Evolutionary conservation across 2,329 filamentous ascomycete genomes (phyloP), one percentile per base, ranked within the genome.

Genomic region (Cyphellophora attinorum): DNA sequence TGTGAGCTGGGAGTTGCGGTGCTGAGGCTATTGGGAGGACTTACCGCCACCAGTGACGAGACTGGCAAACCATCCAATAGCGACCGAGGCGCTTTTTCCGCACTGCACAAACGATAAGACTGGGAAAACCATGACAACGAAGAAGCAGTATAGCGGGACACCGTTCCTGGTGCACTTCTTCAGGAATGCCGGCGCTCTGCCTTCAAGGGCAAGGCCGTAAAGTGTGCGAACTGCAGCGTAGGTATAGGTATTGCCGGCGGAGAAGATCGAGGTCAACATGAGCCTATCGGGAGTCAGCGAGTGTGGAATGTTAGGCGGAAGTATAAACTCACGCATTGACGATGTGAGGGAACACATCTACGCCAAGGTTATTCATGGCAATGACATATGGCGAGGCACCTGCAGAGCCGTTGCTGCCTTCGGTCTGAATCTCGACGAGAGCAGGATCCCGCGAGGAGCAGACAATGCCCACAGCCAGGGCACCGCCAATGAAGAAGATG

Each of bases 401-500:
- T 3, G 52, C 57, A 23, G 54, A 54, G 8, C 51, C 49, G 1
- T 54, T 56, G 1, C 51, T 53, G 3, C 56, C 48, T 5, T 49
- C 46, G 11, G 55, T 48, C n/a, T 64, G 57, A 15, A 63, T 23
- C n/a, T 25, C 67, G 3, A 64, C 67, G 19, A 86, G 67, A 10
- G 68, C 64, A 13, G 29, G 28, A 33, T 50, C 44, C 64, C 86
- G 62, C 65, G 81, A 86, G 1, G 81, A 80, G 3, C 88, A 78
- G 37, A 81, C 67, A 67, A 85, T 82, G 52, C 83, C 82, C 34
- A 89, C 65, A 33, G 88, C 68, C 35, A 89, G 68, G 27, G 86
- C 78, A n/a, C 74, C 78, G 39, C 85, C 57, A 49, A 79, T 69
- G 65, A 89, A 89, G 65, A 91, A 91, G 62, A 88, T 66, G 46